These are phyloP conservation scores for Artemisia argyi DNA, from an alignment of 129 eudicot genomes.

Conservation along the genomic window DNA sequence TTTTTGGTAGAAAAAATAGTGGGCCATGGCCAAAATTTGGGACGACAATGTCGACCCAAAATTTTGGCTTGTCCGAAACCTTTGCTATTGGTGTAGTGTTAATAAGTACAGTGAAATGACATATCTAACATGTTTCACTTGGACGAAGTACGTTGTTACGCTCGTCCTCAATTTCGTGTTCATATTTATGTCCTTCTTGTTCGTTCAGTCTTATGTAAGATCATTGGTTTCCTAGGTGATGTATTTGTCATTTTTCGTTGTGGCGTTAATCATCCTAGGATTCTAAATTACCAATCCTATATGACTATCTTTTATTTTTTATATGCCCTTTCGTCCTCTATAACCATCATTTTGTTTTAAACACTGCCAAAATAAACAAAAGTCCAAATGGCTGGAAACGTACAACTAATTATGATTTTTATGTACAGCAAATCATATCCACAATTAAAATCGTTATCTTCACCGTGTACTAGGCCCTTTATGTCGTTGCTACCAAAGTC, in stretches of 20 bases:
- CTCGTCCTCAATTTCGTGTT: too few species aligned
- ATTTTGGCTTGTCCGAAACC: too few species aligned
- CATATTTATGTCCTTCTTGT: not conserved
- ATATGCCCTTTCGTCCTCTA: not conserved
- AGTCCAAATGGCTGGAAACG: conserved; percentile 2
- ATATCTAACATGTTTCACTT: not conserved
- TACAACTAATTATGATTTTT: not conserved
- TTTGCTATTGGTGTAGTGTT: too few species aligned
- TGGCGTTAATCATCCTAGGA: too few species aligned
- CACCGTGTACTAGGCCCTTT: conserved; percentile 28
- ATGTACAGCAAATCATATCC: not conserved
- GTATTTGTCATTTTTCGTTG: not conserved
- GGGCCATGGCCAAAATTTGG: too few species aligned
- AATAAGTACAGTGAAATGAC: not conserved
- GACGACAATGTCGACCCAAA: too few species aligned
- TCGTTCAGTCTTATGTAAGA: conserved; percentile 13
- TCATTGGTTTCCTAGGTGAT: conserved; percentile 14
- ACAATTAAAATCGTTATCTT: conserved; percentile 25
- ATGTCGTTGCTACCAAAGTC: conserved; percentile 28
- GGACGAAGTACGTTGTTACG: not conserved
- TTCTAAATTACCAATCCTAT: not conserved
- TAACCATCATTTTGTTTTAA: not conserved
- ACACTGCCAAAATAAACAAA: conserved; percentile 14
- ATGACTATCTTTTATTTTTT: too few species aligned
- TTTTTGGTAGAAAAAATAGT: too few species aligned